Conservation (phyloP, 495 filamentous ascomycete genomes). For the Penicillium cataractarum region DNA sequence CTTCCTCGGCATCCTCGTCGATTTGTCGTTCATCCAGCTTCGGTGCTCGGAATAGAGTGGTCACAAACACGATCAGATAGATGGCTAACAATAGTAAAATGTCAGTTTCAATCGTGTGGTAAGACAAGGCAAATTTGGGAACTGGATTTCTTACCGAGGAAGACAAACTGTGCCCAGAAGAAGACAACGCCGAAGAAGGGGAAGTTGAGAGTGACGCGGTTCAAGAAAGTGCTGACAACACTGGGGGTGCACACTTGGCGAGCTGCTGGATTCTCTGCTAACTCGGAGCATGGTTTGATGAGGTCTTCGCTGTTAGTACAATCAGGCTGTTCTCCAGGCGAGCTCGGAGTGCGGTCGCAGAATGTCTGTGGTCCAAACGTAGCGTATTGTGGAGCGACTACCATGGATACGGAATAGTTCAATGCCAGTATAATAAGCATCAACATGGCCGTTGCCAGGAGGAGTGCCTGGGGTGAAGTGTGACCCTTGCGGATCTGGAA, state of each 20-base stretch:
- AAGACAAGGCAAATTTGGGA: background rate
- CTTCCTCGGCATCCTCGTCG: conserved; percentile 89
- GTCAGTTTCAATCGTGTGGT: background rate
- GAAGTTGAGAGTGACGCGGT: conserved; percentile 92
- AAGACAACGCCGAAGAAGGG: conserved; percentile 91
- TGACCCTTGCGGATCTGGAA: conserved; percentile 88
- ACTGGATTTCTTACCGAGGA: conserved; percentile 61
- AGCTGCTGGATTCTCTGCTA: conserved; percentile 60
- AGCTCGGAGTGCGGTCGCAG: conserved; percentile 65
- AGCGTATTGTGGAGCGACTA: conserved; percentile 91
- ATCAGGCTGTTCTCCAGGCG: conserved; percentile 68
- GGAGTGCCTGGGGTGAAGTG: conserved; percentile 89
- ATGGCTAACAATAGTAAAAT: conserved; percentile 47
- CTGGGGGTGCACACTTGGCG: conserved; percentile 84
- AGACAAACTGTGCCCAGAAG: conserved; percentile 95
- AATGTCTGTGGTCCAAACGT: conserved; percentile 95
- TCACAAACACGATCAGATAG: conserved; percentile 76
- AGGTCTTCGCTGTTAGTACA: conserved; percentile 73
- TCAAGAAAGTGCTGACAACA: conserved; percentile 88
- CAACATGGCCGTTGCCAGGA: conserved; percentile 87
- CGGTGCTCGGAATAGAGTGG: conserved; percentile 77
- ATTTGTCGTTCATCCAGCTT: conserved; percentile 71
- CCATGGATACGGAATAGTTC: conserved; percentile 89
- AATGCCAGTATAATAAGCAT: conserved; percentile 85
- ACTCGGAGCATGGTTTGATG: conserved; percentile 81